Conservation (phyloP, 2,329 filamentous ascomycete genomes). For the Sporothrix pseudoabietina region DNA sequence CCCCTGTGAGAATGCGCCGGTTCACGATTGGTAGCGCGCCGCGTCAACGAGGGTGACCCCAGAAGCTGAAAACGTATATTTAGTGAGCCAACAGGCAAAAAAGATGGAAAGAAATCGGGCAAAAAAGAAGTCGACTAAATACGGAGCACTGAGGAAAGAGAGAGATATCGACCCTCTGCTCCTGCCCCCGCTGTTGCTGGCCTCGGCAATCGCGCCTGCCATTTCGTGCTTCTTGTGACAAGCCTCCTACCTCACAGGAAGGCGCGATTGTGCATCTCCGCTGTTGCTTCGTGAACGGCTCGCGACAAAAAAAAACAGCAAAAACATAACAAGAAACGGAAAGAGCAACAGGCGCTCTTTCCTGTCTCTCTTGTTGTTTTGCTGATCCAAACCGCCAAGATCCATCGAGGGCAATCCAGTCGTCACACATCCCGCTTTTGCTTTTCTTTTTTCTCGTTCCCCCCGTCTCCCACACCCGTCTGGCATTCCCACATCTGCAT, state of each 20-base stretch:
- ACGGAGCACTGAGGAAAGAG: background rate
- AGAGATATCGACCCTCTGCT: background rate
- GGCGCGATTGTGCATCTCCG: constrained; percentile 1
- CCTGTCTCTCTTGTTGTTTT: background rate
- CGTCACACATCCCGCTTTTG: background rate
- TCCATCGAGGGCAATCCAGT: background rate
- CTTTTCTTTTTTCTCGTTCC: background rate
- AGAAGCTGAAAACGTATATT: constrained; percentile 25
- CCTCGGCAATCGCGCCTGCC: constrained; percentile 29
- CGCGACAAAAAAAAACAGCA: background rate
- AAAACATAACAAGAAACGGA: background rate
- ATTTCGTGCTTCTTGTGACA: constrained; percentile 9
- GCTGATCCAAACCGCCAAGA: constrained; percentile 18
- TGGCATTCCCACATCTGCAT: constrained; percentile 14
- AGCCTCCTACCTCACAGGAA: background rate
- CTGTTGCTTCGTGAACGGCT: background rate
- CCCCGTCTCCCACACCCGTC: background rate
- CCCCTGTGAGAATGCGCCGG: constrained; percentile 10
- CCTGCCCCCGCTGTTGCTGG: background rate
- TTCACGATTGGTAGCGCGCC: constrained; percentile 9
- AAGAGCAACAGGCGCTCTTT: background rate
- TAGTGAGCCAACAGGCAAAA: background rate
- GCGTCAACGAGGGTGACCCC: constrained; percentile 20
- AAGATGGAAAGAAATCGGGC: background rate
- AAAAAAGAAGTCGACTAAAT: background rate